These are phyloP conservation scores for Apiospora arundinis DNA, from an alignment of 2,329 filamentous ascomycete species.

Conservation along the genomic window DNA sequence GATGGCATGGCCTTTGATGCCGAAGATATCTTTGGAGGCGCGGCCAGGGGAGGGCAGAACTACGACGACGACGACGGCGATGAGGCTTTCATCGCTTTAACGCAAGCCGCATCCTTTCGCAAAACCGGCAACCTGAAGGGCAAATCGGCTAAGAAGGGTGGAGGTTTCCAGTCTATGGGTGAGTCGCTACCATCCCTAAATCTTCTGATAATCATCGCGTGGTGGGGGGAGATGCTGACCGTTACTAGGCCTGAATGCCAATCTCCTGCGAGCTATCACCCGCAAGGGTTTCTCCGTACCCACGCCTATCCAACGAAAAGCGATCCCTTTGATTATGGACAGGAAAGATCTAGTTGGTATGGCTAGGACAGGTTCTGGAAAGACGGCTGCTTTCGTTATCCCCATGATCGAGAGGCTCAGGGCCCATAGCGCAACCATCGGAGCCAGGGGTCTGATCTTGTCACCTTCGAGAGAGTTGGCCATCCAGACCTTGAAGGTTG, in stretches of 20 bases:
- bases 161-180: constrained; percentile 96
- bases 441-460: constrained; percentile 84
- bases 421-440: constrained; percentile 84
- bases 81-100: constrained; percentile 87
- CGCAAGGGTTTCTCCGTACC: constrained; percentile 95
- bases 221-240: constrained; percentile 25
- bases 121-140: constrained; percentile 85
- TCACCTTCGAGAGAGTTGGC: constrained; percentile 94
- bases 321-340: constrained; percentile 89
- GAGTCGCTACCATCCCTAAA: constrained; percentile 32
- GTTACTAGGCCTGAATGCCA: constrained; percentile 71
- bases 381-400: constrained; percentile 97
- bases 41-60: constrained; percentile 49
- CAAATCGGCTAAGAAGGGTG: constrained; percentile 89
- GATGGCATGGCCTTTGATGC: constrained; percentile 60
- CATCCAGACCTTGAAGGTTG: constrained; percentile 92
- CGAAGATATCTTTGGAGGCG: constrained; percentile 65
- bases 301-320: constrained; percentile 96
- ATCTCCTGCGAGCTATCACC: constrained; percentile 87
- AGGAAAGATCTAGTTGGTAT: constrained; percentile 97
- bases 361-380: constrained; percentile 98
- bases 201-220: background rate
- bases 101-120: constrained; percentile 86
- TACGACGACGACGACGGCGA: constrained; percentile 69
- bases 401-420: constrained; percentile 97